These are phyloP conservation scores for Xylaria sp. DNA, from an alignment of 495 filamentous ascomycete genomes.

Conservation along the genomic window DNA sequence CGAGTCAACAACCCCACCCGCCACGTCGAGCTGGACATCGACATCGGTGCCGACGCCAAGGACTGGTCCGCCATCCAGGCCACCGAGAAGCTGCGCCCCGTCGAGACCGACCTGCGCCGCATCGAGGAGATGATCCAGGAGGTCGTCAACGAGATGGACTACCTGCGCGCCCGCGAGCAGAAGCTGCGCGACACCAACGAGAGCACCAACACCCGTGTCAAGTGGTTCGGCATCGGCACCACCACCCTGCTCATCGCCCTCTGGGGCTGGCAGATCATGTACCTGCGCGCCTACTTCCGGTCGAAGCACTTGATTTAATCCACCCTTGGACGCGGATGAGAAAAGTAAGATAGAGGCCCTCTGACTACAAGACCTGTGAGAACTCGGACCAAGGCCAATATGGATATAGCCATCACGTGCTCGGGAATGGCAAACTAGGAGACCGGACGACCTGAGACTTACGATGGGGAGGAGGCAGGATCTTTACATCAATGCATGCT, in stretches of 20 bases:
- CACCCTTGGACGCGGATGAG: background rate
- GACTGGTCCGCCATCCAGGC: constrained; percentile 98
- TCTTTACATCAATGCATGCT: constrained; percentile 3
- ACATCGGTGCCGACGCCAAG: constrained; percentile 97
- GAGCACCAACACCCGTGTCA: constrained; percentile 98
- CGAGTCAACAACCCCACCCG: constrained; percentile 68
- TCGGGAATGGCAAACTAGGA: constrained; percentile 14
- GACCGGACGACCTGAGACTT: background rate
- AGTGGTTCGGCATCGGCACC: constrained; percentile 96
- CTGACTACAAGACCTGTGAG: background rate
- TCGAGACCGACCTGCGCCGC: constrained; percentile 93
- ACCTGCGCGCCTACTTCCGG: constrained; percentile 96
- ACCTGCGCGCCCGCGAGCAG: constrained; percentile 88
- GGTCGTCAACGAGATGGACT: constrained; percentile 88
- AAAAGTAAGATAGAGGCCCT: background rate
- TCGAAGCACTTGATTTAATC: constrained; percentile 86
- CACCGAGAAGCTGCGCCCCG: constrained; percentile 95
- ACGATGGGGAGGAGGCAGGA: background rate
- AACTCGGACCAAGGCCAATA: background rate
- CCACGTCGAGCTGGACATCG: constrained; percentile 93
- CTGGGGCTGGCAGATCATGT: constrained; percentile 96
- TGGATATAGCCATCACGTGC: background rate
- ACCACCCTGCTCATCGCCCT: constrained; percentile 91
- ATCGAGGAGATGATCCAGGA: constrained; percentile 87
- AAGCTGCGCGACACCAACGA: constrained; percentile 98